A percentile compares a stretch with the other conserved stretches of the same genome.
phyloP scores from a whole-genome alignment of 495 filamentous ascomycete species.

The Neurospora tetrasperma region DNA sequence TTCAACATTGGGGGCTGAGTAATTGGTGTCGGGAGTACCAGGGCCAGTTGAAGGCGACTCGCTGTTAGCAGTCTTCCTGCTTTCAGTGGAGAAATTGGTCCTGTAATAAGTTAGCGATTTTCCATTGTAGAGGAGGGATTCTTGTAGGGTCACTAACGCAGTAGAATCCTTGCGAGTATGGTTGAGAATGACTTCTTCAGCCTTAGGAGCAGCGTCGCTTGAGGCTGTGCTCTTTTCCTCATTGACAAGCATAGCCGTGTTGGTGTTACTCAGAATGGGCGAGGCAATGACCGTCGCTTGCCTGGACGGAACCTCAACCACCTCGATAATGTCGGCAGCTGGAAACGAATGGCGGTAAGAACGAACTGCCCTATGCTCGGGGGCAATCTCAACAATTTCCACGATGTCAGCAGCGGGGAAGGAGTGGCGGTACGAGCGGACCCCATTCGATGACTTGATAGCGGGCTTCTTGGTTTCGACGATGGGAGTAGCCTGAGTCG shows the following conservation, averaged over 20 bases:
- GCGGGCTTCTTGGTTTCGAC: too few relatives aligned
- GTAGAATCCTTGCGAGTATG: not conserved
- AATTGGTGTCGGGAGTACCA: not conserved
- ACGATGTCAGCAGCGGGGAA: too few relatives aligned
- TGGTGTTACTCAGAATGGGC: not conserved
- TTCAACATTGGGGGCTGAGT: not conserved
- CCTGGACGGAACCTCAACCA: not conserved
- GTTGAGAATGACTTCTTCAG: not conserved
- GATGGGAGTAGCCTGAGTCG: too few relatives aligned
- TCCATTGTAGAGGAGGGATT: too few relatives aligned
- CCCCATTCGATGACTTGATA: too few relatives aligned
- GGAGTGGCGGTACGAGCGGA: too few relatives aligned
- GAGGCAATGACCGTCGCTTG: not conserved
- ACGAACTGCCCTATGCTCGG: too few relatives aligned
- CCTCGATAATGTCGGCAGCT: not conserved
- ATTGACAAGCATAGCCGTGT: too few relatives aligned
- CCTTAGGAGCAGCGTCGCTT: not conserved
- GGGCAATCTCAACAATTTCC: too few relatives aligned
- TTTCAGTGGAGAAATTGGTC: not conserved
- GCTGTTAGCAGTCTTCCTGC: not conserved
- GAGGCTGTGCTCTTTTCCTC: not conserved
- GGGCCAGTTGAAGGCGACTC: not conserved
- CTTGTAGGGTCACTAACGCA: too few relatives aligned
- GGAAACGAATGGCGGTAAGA: not conserved
- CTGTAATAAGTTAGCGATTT: too few relatives aligned